phyloP scores from a whole-genome alignment of 78 protist species.

The Dictyostelium capitatum region DNA sequence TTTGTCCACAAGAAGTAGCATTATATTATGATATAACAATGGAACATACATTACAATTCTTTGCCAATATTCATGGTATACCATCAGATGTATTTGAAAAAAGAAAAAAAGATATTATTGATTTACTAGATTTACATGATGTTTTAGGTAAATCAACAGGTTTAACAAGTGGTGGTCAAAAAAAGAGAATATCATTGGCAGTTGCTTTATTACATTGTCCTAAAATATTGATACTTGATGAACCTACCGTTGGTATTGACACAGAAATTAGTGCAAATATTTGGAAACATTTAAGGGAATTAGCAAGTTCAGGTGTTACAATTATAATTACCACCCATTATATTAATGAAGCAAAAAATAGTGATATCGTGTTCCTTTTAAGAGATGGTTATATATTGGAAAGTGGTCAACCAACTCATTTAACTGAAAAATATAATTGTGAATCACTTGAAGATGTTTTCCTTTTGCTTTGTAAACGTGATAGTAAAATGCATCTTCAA shows the following conservation, averaged over 20 bases:
- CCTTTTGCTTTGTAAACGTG: slow-evolving; percentile 26
- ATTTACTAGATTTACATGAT: slow-evolving; percentile 23
- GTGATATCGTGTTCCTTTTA: slow-evolving; percentile 36
- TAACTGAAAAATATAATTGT: slow-evolving; percentile 7
- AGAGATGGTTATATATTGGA: slow-evolving; percentile 72
- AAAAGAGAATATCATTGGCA: slow-evolving; percentile 77
- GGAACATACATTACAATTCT: slow-evolving; percentile 60
- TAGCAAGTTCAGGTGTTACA: slow-evolving; percentile 57
- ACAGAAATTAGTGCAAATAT: slow-evolving; percentile 41
- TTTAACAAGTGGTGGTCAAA: slow-evolving; percentile 82
- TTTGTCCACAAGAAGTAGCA: slow-evolving; percentile 86
- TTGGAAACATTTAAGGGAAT: slow-evolving; percentile 51
- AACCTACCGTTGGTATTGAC: slow-evolving; percentile 86
- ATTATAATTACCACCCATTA: slow-evolving; percentile 86
- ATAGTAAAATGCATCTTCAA: neutral
- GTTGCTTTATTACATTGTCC: slow-evolving; percentile 82
- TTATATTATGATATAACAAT: slow-evolving; percentile 68
- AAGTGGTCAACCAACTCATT: slow-evolving; percentile 33
- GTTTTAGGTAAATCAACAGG: slow-evolving; percentile 15
- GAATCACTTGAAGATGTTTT: slow-evolving; percentile 67
- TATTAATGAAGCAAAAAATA: slow-evolving; percentile 81
- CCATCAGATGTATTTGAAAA: neutral
- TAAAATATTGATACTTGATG: slow-evolving; percentile 69
- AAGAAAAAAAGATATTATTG: slow-evolving; percentile 11
- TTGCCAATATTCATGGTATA: slow-evolving; percentile 54